These are phyloP conservation scores for Cucurbita ficifolia DNA, from an alignment of 306 rosid species.

Conservation along the genomic window DNA sequence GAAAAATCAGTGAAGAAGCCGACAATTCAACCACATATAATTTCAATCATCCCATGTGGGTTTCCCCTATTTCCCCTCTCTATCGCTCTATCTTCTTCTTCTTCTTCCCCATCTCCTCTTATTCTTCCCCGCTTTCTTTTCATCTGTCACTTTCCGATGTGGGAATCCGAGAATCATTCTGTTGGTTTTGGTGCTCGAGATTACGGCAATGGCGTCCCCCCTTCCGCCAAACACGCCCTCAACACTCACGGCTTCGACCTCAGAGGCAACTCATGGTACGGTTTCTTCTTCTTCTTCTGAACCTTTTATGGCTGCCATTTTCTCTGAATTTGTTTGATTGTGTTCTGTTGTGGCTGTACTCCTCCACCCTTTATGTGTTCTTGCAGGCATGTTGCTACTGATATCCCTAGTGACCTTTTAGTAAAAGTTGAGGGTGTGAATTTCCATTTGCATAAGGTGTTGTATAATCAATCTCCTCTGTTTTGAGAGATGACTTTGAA, in stretches of 20 bases:
- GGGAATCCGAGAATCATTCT: constrained; percentile 86
- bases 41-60: constrained; percentile 74
- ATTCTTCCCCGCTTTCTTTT: background rate
- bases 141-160: constrained; percentile 39
- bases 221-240: constrained; percentile 54
- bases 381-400: constrained; percentile 77
- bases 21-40: constrained; percentile 45
- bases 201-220: constrained; percentile 49
- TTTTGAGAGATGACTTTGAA: background rate
- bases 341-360: background rate
- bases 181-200: constrained; percentile 27
- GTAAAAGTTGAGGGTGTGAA: constrained; percentile 58
- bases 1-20: constrained; percentile 20
- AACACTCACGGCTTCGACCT: constrained; percentile 81
- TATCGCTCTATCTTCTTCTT: constrained; percentile 1
- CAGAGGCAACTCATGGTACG: constrained; percentile 75
- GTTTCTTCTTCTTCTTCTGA: too few relatives aligned
- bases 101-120: background rate
- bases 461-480: background rate
- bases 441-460: constrained; percentile 84
- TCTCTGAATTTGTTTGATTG: background rate
- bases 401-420: constrained; percentile 73
- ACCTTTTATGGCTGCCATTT: too few relatives aligned
- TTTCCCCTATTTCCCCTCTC: constrained; percentile 8
- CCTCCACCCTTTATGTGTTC: background rate